These are phyloP conservation scores for Castanopsis chinensis DNA, from an alignment of 306 rosid species.

Conservation along the genomic window DNA sequence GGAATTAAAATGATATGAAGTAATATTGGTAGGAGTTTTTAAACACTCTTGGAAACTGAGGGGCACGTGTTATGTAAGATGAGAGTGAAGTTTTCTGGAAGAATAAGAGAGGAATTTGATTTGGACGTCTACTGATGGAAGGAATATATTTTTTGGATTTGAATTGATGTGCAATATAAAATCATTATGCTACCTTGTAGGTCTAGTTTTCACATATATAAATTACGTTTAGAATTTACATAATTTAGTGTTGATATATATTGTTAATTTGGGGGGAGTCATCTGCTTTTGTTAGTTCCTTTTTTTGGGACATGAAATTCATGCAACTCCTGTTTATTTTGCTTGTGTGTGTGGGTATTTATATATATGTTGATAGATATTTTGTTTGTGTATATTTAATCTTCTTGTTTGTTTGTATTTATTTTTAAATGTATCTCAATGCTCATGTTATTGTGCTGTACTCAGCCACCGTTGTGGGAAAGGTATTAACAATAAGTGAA, in stretches of 20 bases:
- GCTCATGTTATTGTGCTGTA: slow-evolving; percentile 5
- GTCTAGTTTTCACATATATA: not conserved
- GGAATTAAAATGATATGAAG: not conserved
- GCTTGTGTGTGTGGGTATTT: not conserved
- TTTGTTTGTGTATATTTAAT: not conserved
- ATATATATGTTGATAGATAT: too few relatives aligned
- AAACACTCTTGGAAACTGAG: not conserved
- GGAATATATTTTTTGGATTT: not conserved
- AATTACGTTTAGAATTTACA: not conserved
- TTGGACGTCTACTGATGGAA: not conserved
- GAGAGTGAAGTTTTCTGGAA: not conserved
- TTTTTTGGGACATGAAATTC: not conserved
- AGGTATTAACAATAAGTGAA: slow-evolving; percentile 56
- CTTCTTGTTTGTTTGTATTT: not conserved
- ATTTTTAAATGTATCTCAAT: not conserved
- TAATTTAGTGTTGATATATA: not conserved
- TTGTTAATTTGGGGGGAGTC: not conserved
- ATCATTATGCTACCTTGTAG: not conserved
- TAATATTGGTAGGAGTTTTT: not conserved
- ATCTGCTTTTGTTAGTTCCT: not conserved
- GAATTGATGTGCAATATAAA: not conserved
- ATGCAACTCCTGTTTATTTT: not conserved
- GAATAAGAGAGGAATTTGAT: not conserved
- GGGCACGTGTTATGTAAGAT: not conserved
- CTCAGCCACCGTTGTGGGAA: slow-evolving; percentile 86